phyloP scores from a whole-genome alignment of 2,329 filamentous ascomycete genomes.

The Aspergillus fijiensis region DNA sequence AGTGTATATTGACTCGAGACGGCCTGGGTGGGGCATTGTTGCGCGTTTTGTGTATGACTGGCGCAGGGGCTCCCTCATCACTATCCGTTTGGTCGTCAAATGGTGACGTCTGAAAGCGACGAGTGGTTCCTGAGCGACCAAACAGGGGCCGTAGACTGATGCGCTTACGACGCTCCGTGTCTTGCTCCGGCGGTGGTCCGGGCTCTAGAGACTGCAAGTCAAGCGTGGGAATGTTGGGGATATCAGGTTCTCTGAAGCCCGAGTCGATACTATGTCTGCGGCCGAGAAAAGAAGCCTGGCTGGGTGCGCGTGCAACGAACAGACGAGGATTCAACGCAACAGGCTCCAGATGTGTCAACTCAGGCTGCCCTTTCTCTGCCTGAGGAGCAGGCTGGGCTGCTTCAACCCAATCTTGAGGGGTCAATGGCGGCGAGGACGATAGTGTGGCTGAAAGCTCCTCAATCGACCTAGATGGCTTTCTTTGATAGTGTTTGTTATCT shows the following conservation, averaged over 20 bases:
- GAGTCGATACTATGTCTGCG: slow-evolving; percentile 30
- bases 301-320: slow-evolving; percentile 20
- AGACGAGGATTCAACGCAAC: slow-evolving; percentile 13
- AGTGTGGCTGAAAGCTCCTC: slow-evolving; percentile 14
- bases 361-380: slow-evolving; percentile 17
- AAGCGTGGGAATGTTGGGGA: slow-evolving; percentile 30
- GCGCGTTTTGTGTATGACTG: slow-evolving; percentile 33
- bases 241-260: slow-evolving; percentile 23
- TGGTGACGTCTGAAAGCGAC: slow-evolving; percentile 28
- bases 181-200: slow-evolving; percentile 15
- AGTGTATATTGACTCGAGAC: slow-evolving; percentile 13
- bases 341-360: slow-evolving; percentile 10
- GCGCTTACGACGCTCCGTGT: slow-evolving; percentile 30
- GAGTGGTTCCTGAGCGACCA: slow-evolving; percentile 26
- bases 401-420: slow-evolving; percentile 44
- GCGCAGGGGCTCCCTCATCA: slow-evolving; percentile 36
- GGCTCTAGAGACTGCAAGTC: slow-evolving; percentile 28
- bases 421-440: slow-evolving; percentile 35
- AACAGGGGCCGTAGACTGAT: slow-evolving; percentile 41
- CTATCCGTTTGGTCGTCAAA: slow-evolving; percentile 26
- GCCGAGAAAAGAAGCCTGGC: slow-evolving; percentile 28
- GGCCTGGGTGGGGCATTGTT: slow-evolving; percentile 17
- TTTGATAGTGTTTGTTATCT: slow-evolving; percentile 25
- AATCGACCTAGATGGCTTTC: slow-evolving; percentile 10
- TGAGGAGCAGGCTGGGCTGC: slow-evolving; percentile 34